Evolutionary conservation across 768 basidiomycete species (phyloP).

Genomic region (Auriscalpium microsporum): DNA sequence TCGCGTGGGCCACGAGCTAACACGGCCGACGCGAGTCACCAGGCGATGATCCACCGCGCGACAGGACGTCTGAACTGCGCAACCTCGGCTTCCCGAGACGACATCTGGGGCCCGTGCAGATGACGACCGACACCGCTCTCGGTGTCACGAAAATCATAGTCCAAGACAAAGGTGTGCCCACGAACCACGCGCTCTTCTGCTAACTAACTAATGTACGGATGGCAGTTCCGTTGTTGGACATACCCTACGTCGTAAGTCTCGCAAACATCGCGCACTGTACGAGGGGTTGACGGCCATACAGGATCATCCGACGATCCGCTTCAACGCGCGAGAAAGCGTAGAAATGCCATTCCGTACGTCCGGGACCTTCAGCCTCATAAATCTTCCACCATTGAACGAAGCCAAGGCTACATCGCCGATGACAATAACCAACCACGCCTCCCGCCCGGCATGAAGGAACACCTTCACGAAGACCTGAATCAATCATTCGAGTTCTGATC

Average conservation of each 20-base stretch:
- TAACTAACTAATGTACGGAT: too few species aligned
- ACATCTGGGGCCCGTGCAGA: constrained; percentile 82
- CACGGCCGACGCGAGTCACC: constrained; percentile 1
- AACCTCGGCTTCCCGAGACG: constrained; percentile 79
- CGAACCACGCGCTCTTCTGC: too few species aligned
- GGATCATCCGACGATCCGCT: constrained; percentile 86
- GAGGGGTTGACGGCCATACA: constrained; percentile 19
- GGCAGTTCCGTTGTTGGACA: constrained; percentile 50
- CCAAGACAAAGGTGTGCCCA: constrained; percentile 46
- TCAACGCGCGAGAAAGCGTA: constrained; percentile 82
- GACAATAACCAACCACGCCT: constrained; percentile 57
- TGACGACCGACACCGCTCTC: constrained; percentile 97
- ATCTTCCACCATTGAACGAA: neutral
- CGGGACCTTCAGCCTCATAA: neutral
- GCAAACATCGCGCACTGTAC: neutral
- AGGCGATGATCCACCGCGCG: constrained; percentile 95
- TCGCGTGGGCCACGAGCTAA: too few species aligned
- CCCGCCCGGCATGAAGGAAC: constrained; percentile 84
- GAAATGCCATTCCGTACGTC: constrained; percentile 95
- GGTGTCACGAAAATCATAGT: constrained; percentile 85
- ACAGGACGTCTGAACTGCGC: constrained; percentile 85
- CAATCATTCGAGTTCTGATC: constrained; percentile 79
- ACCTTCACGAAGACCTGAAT: constrained; percentile 79
- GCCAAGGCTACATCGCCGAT: constrained; percentile 34
- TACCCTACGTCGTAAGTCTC: neutral